phyloP scores from a whole-genome alignment of 2,329 filamentous ascomycete species.

The Amauroascus verrucosus region DNA sequence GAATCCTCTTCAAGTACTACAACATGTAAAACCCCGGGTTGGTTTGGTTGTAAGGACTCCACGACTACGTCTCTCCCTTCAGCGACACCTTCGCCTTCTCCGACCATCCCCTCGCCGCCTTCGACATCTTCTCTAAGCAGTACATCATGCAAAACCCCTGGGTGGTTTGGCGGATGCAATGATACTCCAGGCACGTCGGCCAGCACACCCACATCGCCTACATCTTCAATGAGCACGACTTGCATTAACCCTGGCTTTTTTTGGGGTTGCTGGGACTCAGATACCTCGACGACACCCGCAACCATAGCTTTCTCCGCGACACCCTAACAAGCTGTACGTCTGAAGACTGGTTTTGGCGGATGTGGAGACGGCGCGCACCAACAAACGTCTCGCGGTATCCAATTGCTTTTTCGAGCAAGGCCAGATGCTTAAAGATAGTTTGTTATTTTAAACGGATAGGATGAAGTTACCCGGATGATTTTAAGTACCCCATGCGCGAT shows the following conservation, averaged over 20 bases:
- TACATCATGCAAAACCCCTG: no score
- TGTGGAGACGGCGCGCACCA: no score
- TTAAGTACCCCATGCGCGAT: neutral
- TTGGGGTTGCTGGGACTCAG: constrained; percentile 45
- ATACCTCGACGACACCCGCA: constrained; percentile 20
- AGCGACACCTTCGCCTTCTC: no score
- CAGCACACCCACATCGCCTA: constrained; percentile 19
- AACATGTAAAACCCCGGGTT: constrained; percentile 29
- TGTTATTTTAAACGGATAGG: neutral
- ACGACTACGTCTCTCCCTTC: no score
- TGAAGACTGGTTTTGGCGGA: no score
- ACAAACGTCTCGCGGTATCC: neutral
- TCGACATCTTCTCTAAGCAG: no score
- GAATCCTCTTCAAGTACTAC: constrained; percentile 24
- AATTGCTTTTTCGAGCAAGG: neutral
- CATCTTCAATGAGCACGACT: constrained; percentile 18
- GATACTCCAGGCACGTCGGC: constrained; percentile 23
- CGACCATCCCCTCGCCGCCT: no score
- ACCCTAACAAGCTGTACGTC: no score
- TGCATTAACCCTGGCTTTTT: constrained; percentile 48
- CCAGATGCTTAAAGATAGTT: neutral
- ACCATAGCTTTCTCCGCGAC: no score
- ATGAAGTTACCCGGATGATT: neutral
- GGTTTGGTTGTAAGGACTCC: no score
- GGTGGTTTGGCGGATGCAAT: constrained; percentile 34